Percentiles rank a stretch among this genome's conserved stretches.
Conservation (phyloP, 768 basidiomycete species). For the Galerina sulciceps region DNA sequence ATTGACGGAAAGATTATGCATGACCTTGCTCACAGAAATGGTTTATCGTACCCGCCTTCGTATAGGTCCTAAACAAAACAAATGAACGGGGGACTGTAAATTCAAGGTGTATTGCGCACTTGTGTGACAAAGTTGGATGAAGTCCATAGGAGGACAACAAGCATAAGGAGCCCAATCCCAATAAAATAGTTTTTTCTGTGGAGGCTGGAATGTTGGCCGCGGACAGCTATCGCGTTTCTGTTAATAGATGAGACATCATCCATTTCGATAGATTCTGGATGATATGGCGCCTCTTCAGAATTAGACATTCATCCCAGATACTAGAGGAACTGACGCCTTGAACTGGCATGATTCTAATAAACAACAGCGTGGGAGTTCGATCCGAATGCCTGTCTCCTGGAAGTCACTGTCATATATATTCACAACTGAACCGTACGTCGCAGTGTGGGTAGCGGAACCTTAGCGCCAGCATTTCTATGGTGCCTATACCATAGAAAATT, state of each 20-base stretch:
- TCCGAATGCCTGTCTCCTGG: no score
- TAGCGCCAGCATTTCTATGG: conserved; percentile 12
- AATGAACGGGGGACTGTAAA: not conserved
- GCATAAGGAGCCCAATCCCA: conserved; percentile 71
- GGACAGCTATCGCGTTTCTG: not conserved
- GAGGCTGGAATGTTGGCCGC: conserved; percentile 1
- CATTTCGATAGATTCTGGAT: conserved; percentile 10
- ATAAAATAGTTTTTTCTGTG: conserved; percentile 43
- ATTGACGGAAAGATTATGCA: conserved; percentile 46
- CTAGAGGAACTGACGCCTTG: not conserved
- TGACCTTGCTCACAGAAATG: conserved; percentile 63
- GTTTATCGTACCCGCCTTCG: conserved; percentile 79
- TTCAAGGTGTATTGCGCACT: conserved; percentile 39
- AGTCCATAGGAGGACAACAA: conserved; percentile 90
- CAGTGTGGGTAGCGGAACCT: no score
- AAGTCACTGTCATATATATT: no score
- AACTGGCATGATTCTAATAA: not conserved
- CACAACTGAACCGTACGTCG: no score
- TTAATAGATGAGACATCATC: not conserved
- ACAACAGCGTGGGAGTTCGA: conserved; percentile 7
- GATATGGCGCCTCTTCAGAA: no score
- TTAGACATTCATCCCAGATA: not conserved
- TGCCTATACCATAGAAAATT: conserved; percentile 8
- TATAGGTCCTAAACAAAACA: conserved; percentile 46
- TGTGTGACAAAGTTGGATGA: conserved; percentile 86